These are phyloP conservation scores for Alopecurus myosuroides DNA, from an alignment of 176 grass and related monocot genomes.

Conservation along the genomic window DNA sequence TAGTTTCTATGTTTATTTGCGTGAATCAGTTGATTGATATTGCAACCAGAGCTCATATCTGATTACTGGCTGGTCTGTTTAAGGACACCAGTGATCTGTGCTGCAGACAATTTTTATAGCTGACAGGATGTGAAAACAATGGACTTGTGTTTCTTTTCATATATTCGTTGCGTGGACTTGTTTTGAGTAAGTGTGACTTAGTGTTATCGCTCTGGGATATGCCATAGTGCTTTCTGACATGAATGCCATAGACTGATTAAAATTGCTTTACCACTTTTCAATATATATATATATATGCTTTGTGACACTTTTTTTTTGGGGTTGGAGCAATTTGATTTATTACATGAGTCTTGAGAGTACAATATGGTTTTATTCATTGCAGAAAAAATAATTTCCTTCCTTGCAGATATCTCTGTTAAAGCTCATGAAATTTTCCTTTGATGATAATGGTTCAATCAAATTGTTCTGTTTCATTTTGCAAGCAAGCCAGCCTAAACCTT, in stretches of 20 bases:
- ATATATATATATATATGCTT: no score
- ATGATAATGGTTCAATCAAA: neutral
- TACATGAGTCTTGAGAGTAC: neutral
- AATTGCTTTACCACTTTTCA: neutral
- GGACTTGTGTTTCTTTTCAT: neutral
- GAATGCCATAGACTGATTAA: neutral
- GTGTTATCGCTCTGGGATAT: neutral
- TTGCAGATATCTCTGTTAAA: neutral
- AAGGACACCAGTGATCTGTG: neutral
- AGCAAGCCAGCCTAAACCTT: neutral
- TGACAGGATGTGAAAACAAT: neutral
- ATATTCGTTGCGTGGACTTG: neutral
- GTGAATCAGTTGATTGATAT: neutral
- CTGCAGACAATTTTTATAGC: neutral
- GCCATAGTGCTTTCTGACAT: neutral
- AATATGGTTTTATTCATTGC: neutral
- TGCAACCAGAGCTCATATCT: neutral
- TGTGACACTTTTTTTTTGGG: neutral
- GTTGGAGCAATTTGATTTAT: neutral
- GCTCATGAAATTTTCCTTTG: neutral
- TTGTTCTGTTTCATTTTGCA: neutral
- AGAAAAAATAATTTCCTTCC: neutral
- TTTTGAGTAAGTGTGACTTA: neutral
- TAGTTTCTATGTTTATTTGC: neutral
- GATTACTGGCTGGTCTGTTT: neutral